A percentile compares a stretch with the other conserved stretches of the same genome.
These are phyloP conservation scores for Marsdenia floribunda DNA, from an alignment of 257 asterid genomes.

Conservation along the genomic window DNA sequence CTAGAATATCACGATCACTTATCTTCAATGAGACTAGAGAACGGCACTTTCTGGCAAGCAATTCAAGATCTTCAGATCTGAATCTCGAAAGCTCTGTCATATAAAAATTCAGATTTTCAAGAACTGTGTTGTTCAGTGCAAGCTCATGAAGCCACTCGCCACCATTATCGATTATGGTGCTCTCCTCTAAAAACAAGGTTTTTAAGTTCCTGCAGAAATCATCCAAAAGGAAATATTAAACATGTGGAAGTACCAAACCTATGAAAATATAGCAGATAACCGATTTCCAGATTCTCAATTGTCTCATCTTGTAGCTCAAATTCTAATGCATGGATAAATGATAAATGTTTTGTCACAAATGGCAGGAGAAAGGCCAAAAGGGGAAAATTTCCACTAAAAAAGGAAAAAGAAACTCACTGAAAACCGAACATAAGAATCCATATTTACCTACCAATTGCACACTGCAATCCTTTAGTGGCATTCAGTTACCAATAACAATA, in stretches of 20 bases:
- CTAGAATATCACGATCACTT: constrained; percentile 53
- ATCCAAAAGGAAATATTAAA: not conserved
- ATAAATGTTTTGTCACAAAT: not conserved
- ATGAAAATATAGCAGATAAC: not conserved
- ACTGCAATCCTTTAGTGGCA: not conserved
- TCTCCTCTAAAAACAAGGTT: constrained; percentile 66
- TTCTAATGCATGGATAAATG: not conserved
- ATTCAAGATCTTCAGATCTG: constrained; percentile 51
- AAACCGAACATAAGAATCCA: not conserved
- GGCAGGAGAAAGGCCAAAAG: not conserved
- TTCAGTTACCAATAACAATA: not conserved
- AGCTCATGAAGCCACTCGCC: constrained; percentile 77
- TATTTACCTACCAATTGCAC: not conserved
- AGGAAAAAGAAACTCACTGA: not conserved
- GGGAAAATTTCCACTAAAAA: not conserved
- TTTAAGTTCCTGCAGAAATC: constrained; percentile 46
- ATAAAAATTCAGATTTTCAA: constrained; percentile 70
- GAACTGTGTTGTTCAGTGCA: constrained; percentile 53
- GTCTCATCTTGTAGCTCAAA: not conserved
- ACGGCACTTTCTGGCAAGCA: constrained; percentile 64
- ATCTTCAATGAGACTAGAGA: constrained; percentile 58
- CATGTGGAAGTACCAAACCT: not conserved
- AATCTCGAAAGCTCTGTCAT: constrained; percentile 50
- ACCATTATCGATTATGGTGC: constrained; percentile 51
- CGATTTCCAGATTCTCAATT: not conserved